phyloP scores from a whole-genome alignment of 2,329 filamentous ascomycete species.

The Claviceps citrina region DNA sequence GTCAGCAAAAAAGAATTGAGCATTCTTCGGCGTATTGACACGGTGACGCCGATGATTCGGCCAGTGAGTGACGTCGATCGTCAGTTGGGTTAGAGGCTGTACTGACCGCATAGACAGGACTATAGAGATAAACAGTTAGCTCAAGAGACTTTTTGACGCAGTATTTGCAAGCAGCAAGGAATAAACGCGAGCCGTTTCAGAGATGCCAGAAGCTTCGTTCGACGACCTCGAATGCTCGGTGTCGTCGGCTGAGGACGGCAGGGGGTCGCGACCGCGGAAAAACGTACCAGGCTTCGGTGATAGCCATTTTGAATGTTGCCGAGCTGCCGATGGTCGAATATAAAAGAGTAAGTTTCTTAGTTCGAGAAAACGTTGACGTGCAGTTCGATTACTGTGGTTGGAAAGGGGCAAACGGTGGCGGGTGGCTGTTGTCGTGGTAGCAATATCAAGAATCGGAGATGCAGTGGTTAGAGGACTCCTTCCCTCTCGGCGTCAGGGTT shows the following conservation, averaged over 20 bases:
- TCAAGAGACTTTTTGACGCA: conserved; percentile 8
- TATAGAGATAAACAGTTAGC: conserved; percentile 35
- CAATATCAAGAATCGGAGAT: conserved; percentile 13
- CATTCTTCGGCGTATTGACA: conserved; percentile 9
- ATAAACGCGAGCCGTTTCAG: conserved; percentile 4
- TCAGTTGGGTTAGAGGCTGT: conserved; percentile 13
- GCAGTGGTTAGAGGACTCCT: conserved; percentile 23
- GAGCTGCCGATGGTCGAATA: conserved; percentile 10
- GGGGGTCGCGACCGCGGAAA: conserved; percentile 17
- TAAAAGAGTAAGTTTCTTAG: conserved; percentile 7
- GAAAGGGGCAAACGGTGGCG: conserved; percentile 12
- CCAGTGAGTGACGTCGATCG: conserved; percentile 17
- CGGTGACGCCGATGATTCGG: conserved; percentile 8
- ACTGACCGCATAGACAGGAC: conserved; percentile 99
- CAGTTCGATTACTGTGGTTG: conserved; percentile 7
- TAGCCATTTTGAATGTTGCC: conserved; percentile 43
- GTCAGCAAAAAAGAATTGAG: conserved; percentile 18
- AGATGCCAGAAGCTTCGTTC: conserved; percentile 16
- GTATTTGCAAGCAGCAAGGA: conserved; percentile 1
- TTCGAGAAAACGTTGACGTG: background rate
- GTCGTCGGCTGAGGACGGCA: conserved; percentile 17
- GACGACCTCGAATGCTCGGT: conserved; percentile 11
- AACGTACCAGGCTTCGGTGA: conserved; percentile 69
- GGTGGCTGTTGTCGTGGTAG: conserved; percentile 9
- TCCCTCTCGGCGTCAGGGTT: conserved; percentile 26